These are phyloP conservation scores for Monosporascus cannonballus DNA, from an alignment of 2,329 filamentous ascomycete genomes.

Conservation along the genomic window DNA sequence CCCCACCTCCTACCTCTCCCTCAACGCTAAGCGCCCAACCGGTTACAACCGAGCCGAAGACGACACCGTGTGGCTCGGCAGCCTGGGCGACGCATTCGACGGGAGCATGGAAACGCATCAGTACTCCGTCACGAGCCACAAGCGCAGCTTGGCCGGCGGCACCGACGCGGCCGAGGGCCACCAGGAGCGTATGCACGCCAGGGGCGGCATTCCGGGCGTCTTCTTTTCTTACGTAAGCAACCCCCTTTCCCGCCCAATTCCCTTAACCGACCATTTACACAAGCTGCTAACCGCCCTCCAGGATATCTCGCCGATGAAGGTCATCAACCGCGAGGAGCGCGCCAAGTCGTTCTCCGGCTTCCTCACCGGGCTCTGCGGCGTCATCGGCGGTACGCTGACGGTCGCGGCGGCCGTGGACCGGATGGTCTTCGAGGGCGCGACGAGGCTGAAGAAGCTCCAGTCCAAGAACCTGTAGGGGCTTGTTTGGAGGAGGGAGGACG, in stretches of 20 bases:
- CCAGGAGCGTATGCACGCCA: slow-evolving; percentile 82
- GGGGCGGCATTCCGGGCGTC: slow-evolving; percentile 89
- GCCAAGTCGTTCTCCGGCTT: slow-evolving; percentile 89
- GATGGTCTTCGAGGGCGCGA: slow-evolving; percentile 81
- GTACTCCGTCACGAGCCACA: slow-evolving; percentile 96
- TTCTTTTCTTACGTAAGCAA: slow-evolving; percentile 87
- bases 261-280: background rate
- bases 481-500: background rate
- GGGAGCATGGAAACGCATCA: slow-evolving; percentile 96
- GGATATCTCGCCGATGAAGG: slow-evolving; percentile 99
- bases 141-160: slow-evolving; percentile 78
- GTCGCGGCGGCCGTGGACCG: slow-evolving; percentile 92
- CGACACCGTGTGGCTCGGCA: slow-evolving; percentile 59
- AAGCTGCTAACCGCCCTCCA: slow-evolving; percentile 29
- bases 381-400: slow-evolving; percentile 90
- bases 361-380: slow-evolving; percentile 86
- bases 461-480: slow-evolving; percentile 48
- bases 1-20: slow-evolving; percentile 85
- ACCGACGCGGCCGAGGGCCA: slow-evolving; percentile 83
- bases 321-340: slow-evolving; percentile 90
- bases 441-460: slow-evolving; percentile 80
- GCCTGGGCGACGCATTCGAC: slow-evolving; percentile 57
- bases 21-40: slow-evolving; percentile 63
- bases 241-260: background rate
- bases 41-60: slow-evolving; percentile 31